A percentile compares a stretch with the other conserved stretches of the same genome.
These are phyloP conservation scores for Talaromyces sp. DNA, from an alignment of 2,329 filamentous ascomycete genomes.

Conservation along the genomic window DNA sequence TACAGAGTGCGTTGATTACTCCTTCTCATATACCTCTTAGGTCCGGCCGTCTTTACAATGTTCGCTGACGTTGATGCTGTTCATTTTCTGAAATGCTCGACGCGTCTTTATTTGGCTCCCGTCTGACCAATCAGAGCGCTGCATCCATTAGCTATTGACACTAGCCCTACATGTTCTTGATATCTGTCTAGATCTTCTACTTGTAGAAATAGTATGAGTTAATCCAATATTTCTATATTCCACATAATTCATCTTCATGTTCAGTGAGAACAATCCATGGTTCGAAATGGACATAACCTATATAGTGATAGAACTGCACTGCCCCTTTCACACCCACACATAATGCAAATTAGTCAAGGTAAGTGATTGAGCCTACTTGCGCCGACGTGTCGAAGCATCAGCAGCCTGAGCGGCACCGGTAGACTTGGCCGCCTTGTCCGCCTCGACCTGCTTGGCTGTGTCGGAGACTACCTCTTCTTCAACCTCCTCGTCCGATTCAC, in stretches of 20 bases:
- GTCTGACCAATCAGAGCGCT: slow-evolving; percentile 13
- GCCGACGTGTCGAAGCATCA: slow-evolving; percentile 31
- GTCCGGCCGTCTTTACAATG: too few species aligned
- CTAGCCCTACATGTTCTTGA: background rate
- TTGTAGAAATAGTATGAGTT: background rate
- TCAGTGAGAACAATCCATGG: background rate
- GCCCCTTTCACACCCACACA: background rate
- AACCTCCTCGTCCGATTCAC: slow-evolving; percentile 68
- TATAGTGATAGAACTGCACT: background rate
- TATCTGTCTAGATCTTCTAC: background rate
- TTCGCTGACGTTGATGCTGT: background rate
- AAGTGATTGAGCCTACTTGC: slow-evolving; percentile 2
- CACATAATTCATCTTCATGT: background rate
- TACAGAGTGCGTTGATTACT: background rate
- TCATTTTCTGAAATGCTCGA: background rate
- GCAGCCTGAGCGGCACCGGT: slow-evolving; percentile 26
- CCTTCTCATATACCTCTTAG: background rate
- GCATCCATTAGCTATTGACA: background rate
- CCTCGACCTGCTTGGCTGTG: slow-evolving; percentile 22
- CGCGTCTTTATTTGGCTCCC: slow-evolving; percentile 17
- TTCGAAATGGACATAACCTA: background rate
- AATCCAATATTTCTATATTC: background rate
- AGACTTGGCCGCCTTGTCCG: slow-evolving; percentile 21
- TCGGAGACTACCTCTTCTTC: slow-evolving; percentile 42
- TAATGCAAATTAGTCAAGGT: background rate